Evolutionary conservation across 305 asterid species (phyloP).

Genomic region (Striga hermonthica): DNA sequence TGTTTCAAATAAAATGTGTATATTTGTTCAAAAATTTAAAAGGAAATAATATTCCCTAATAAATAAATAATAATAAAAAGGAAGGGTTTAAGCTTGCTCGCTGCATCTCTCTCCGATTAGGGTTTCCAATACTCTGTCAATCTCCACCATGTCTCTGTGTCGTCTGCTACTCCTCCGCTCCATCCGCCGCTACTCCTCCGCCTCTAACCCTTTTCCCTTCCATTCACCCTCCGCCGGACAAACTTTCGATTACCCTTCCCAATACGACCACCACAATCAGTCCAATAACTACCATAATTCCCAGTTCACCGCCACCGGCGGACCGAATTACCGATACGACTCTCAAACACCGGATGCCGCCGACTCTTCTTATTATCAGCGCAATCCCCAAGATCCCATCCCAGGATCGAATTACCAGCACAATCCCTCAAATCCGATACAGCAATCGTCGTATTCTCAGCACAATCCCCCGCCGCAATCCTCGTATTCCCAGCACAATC

Average conservation of each 20-base stretch:
- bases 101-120: neutral
- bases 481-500: slow-evolving; percentile 17
- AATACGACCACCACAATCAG: neutral
- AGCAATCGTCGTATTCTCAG: too few species aligned
- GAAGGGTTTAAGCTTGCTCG: slow-evolving; percentile 28
- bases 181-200: slow-evolving; percentile 37
- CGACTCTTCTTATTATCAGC: neutral
- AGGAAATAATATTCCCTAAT: too few species aligned
- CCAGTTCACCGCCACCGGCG: slow-evolving; percentile 8
- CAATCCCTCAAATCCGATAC: slow-evolving; percentile 8
- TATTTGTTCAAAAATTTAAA: too few species aligned
- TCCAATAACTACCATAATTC: neutral
- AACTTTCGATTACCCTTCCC: slow-evolving; percentile 21
- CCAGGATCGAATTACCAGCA: neutral
- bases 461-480: neutral
- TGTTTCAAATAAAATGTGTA: too few species aligned
- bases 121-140: slow-evolving; percentile 6
- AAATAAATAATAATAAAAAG: neutral
- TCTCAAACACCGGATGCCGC: neutral
- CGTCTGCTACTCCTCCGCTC: slow-evolving; percentile 36
- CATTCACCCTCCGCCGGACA: slow-evolving; percentile 29
- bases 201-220: slow-evolving; percentile 24
- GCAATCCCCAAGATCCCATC: slow-evolving; percentile 5
- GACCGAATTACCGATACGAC: slow-evolving; percentile 14
- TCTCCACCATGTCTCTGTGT: slow-evolving; percentile 35